A percentile compares a stretch with the other conserved stretches of the same genome.
Conservation (phyloP, 257 asterid species). For the Solanum ossicruentum region DNA sequence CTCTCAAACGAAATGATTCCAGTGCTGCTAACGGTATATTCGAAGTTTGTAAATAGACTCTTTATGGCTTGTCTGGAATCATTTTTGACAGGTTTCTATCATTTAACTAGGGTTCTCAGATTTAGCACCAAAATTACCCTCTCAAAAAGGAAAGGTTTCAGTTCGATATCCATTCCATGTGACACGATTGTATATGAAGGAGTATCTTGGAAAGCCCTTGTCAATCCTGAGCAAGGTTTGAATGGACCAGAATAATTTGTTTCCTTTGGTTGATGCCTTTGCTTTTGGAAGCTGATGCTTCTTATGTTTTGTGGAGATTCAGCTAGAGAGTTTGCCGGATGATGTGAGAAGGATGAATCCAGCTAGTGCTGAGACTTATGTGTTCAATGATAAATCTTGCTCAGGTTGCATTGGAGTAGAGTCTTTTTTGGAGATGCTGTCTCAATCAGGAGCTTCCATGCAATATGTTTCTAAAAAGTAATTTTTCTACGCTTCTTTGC, state of each 20-base stretch:
- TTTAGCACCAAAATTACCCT: conserved; percentile 39
- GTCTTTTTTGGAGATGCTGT: conserved; percentile 43
- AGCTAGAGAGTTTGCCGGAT: conserved; percentile 56
- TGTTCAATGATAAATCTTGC: conserved; percentile 30
- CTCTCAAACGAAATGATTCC: conserved; percentile 33
- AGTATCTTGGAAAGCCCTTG: conserved; percentile 51
- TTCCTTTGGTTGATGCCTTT: not conserved
- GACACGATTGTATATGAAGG: conserved; percentile 52
- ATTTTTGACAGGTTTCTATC: conserved; percentile 15
- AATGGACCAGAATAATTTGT: not conserved
- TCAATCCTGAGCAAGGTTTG: conserved; percentile 45
- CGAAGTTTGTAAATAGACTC: conserved; percentile 4
- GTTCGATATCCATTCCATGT: conserved; percentile 48
- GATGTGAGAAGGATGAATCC: conserved; percentile 60
- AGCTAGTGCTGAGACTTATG: conserved; percentile 43
- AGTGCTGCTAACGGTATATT: conserved; percentile 43
- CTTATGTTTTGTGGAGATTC: conserved; percentile 11
- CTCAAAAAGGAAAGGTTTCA: conserved; percentile 43
- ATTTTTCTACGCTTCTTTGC: conserved; percentile 4
- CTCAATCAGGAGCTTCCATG: conserved; percentile 60
- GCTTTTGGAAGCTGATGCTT: conserved; percentile 13
- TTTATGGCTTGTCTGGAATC: conserved; percentile 4
- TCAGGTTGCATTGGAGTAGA: conserved; percentile 47
- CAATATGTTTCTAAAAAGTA: conserved; percentile 70
- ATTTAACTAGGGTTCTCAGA: conserved; percentile 47